These are phyloP conservation scores for Podospora anserina DNA, from an alignment of 495 filamentous ascomycete species.

Conservation along the genomic window DNA sequence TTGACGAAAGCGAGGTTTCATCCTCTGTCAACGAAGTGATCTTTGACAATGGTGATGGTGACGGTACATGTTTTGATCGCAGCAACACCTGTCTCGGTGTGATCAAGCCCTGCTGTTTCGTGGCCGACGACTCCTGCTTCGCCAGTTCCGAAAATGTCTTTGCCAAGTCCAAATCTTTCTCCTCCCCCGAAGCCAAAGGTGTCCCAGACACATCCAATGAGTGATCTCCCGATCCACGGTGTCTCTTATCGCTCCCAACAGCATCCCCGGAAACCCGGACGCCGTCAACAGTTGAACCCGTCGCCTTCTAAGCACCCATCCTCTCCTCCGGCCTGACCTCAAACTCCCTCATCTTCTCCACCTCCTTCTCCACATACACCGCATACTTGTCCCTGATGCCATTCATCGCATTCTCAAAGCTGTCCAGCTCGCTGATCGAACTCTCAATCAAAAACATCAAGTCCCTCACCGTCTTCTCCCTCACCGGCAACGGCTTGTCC, in stretches of 20 bases:
- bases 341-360: conserved; percentile 20
- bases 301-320: background rate
- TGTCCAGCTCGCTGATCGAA: conserved; percentile 18
- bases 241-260: background rate
- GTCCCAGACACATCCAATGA: background rate
- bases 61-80: too few species aligned
- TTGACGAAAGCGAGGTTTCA: background rate
- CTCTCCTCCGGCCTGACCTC: conserved; percentile 28
- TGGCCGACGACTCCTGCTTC: background rate
- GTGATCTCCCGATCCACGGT: background rate
- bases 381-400: conserved; percentile 22
- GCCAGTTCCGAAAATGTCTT: background rate
- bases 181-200: too few species aligned
- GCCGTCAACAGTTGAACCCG: background rate
- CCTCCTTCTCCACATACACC: conserved; percentile 26
- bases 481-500: conserved; percentile 9
- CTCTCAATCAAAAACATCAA: conserved; percentile 26
- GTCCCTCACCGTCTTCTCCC: conserved; percentile 24
- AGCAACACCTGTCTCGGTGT: too few species aligned
- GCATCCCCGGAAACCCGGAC: background rate
- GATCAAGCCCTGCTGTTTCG: too few species aligned
- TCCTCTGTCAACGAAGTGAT: too few species aligned
- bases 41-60: too few species aligned
- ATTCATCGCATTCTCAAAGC: conserved; percentile 22
- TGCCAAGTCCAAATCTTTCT: too few species aligned